Base-by-base conservation (phyloP, 768 basidiomycete species). In the Lactifluus pinguis region DNA sequence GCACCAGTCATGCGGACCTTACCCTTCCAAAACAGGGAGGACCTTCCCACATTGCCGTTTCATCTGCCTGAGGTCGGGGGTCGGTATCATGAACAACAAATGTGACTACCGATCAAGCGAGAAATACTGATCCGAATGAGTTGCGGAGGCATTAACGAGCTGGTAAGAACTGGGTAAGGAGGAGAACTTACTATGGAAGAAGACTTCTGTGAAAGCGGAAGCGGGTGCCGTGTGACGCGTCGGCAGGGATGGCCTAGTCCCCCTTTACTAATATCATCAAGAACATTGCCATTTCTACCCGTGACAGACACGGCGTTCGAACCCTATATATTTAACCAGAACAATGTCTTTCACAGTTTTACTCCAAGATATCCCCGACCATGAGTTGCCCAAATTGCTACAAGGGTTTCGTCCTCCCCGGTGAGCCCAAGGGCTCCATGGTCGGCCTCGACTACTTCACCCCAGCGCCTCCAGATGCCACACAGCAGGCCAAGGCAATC, bases 401-500 rank as follows among this genome's bases (percentile, higher is more conserved):
- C 32, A 76, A 72, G 65, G 78, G 78, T 11, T 72, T 72, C 11
- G 62, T 78, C 14, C 74, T 83, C 8, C 69, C 74, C 2, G 79
- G 79, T 51, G 75, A 78, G 59, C 80, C 80, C 6, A 73, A 63
- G 0, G 83, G 83, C 11, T 65, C 64, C 1, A 61, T 78, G 53
- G 67, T 73, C 1, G 71, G 75, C 38, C 76, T 74, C 9, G 76
- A 79, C 47, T 84, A 83, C 69, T 76, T 79, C 51, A 68, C 72
- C 58, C 68, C 76, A 2, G 74, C 69, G 30, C 58, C 58, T 25
- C 65, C 6, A 15, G 55, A 50, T 25, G 48, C 68, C 63, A 32
- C 49, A 49, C 4, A 59, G 30, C 32, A 59, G 10, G 73, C 73
- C 38, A 70, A 72, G 21, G 79, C 81, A 6, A 71, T 86, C 17